Evolutionary conservation across 129 eudicot genomes (phyloP), one percentile per base, ranked within the genome.

Genomic region (sunflower (Helianthus annuus)): DNA sequence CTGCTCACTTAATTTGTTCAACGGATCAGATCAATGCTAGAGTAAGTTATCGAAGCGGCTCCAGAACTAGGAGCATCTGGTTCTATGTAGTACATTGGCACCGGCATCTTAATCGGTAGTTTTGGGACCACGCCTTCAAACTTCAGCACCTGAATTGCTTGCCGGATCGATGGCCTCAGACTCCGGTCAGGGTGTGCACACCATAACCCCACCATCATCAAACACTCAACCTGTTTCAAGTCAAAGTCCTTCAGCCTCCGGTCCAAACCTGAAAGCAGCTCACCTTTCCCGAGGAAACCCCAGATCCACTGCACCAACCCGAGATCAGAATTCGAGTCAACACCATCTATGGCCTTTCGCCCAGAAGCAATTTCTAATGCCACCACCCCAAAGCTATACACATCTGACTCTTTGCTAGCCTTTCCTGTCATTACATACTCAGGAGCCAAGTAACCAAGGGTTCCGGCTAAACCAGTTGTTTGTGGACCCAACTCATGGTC

Each of bases 381-480:
- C 32, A 27, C 32, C 32, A 27, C 32, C 32, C 32, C 32, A 2
- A 27, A 27, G 32, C 32, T 27, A 27, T 27, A 27, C 32, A 27
- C 32, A 27, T 27, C 32, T 27, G 32, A 27, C 59, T 85, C 88
- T 55, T 82, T 85, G 61, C 90, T 86, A 6, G 88, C 79, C 51
- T 73, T 78, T 4, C 84, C 86, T 0, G 88, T 86, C 44, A 48
- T 55, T 10, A 83, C 57, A 5, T 69, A 83, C 70, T 86, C 91
- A n/a, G 91, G 88, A 4, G 91, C 88, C 78, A 86, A 56, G 75
- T 83, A 86, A 7, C 91, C 91, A 2, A 74, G 67, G 9, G 85
- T 86, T 22, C 88, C 88, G 0, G 88, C 88, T 74, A 86, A 46
- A 3, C 77, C 84, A 0, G 88, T 86, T 2, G 88, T 83, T 32